Conservation (phyloP, 1,139 yeast genomes). For the Taphrina pruni region DNA sequence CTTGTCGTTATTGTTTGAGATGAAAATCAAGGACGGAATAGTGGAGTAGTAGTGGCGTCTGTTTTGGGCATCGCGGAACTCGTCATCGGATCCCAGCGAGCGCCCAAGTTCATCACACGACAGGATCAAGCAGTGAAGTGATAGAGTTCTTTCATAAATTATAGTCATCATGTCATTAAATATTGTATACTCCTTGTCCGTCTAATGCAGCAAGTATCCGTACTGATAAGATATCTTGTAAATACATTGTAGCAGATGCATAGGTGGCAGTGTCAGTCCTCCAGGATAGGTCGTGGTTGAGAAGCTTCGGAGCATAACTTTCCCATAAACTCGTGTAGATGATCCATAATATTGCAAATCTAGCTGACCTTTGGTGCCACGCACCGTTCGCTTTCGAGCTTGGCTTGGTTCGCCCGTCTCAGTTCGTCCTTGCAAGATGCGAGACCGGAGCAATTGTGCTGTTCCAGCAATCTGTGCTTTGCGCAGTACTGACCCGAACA, state of each 20-base stretch:
- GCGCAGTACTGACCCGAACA: conserved; percentile 89
- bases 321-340: neutral
- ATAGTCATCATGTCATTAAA: conserved; percentile 14
- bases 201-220: conserved; percentile 16
- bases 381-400: conserved; percentile 57
- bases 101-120: neutral
- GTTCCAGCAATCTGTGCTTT: conserved; percentile 83
- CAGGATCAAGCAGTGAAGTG: neutral
- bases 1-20: too few species aligned
- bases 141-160: neutral
- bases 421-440: conserved; percentile 81
- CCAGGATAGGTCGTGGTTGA: too few species aligned
- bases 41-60: conserved; percentile 15
- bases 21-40: neutral
- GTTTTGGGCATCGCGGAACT: neutral
- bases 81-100: neutral
- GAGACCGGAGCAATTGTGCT: conserved; percentile 79
- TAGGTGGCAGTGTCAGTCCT: neutral
- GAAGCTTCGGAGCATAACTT: too few species aligned
- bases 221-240: neutral
- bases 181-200: neutral
- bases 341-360: neutral
- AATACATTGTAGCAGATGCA: conserved; percentile 12
- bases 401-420: conserved; percentile 62
- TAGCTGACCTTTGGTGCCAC: conserved; percentile 54